A percentile compares a stretch with the other conserved stretches of the same genome.
These are phyloP conservation scores for Aquilaria agallochum DNA, from an alignment of 441 rosid genomes.

Conservation along the genomic window DNA sequence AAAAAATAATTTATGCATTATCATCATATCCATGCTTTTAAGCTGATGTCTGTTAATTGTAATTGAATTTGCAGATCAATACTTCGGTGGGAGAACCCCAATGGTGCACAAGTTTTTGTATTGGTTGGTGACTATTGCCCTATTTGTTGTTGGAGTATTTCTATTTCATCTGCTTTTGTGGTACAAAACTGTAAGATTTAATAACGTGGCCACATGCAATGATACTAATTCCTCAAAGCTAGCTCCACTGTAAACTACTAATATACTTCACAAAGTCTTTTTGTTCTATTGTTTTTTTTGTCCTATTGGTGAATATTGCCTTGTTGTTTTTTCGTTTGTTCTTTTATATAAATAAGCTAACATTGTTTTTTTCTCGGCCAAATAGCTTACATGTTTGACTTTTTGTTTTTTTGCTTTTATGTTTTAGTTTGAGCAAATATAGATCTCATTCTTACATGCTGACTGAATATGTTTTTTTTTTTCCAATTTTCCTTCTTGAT, in stretches of 20 bases:
- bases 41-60: background rate
- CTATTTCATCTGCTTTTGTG: background rate
- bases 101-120: conserved; percentile 58
- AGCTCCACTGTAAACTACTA: too few relatives aligned
- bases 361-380: too few relatives aligned
- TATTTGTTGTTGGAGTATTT: background rate
- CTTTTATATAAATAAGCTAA: conserved; percentile 4
- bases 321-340: background rate
- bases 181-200: background rate
- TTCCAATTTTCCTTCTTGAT: background rate
- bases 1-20: too few relatives aligned
- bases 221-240: too few relatives aligned
- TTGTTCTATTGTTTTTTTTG: too few relatives aligned
- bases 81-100: conserved; percentile 52
- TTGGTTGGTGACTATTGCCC: conserved; percentile 42
- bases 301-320: too few relatives aligned
- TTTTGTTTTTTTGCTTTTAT: too few relatives aligned
- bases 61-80: conserved; percentile 56
- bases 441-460: too few relatives aligned
- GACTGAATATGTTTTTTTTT: background rate
- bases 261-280: too few relatives aligned
- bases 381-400: too few relatives aligned
- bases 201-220: too few relatives aligned
- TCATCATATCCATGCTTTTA: background rate
- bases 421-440: too few relatives aligned